Base-by-base conservation (phyloP, 2,329 filamentous ascomycete genomes). In the Pezizomycotina sp. region DNA sequence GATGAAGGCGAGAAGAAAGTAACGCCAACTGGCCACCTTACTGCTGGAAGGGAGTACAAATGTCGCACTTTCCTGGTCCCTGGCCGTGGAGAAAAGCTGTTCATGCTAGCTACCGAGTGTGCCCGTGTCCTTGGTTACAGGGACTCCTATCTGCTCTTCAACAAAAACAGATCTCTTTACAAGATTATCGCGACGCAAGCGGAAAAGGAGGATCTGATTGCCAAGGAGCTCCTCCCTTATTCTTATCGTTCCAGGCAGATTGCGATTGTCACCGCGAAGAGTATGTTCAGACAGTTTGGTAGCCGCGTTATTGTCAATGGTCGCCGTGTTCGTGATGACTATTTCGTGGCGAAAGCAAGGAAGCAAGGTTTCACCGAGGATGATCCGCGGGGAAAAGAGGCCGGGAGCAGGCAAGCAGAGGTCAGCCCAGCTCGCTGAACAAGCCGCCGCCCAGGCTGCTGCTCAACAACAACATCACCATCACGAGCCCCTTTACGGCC, bases 301-400 rank as follows among this genome's bases (percentile, higher is more conserved):
- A 93, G 84, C 57, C 71, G 89, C 46, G 77, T 98, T 34, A 89
- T 98, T 47, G 73, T 79, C 22, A 80, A 84, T 52, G 89, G 89
- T 21, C 71, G 86, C 45, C 69, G 89, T 39, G 89, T 98, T 26
- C 76, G 89, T 31, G 89, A 98, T 59, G 89, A 98, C 56, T 98
- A 98, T 59, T 98, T 89, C 89, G 89, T 95, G 58, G 80, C 77
- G 53, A 95, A 95, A 60, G 89, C 89, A 5, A 70, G 79, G 30
- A 98, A 95, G 60, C 89, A 98, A 59, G 89, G 89, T 7, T 98
- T 98, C 55, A 98, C 89, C 1, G 89, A 98, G 56, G 83, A 91
- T 46, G 89, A 98, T 57, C 67, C 84, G 32, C 89, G 89, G 89
- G 25, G 89, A 98, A 60, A 95, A 98, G 64, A 69, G 89, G 47